Evolutionary conservation across 352 stramenopile species (phyloP), one percentile per base, ranked within the genome.

Genomic region (Phytophthora constricta): DNA sequence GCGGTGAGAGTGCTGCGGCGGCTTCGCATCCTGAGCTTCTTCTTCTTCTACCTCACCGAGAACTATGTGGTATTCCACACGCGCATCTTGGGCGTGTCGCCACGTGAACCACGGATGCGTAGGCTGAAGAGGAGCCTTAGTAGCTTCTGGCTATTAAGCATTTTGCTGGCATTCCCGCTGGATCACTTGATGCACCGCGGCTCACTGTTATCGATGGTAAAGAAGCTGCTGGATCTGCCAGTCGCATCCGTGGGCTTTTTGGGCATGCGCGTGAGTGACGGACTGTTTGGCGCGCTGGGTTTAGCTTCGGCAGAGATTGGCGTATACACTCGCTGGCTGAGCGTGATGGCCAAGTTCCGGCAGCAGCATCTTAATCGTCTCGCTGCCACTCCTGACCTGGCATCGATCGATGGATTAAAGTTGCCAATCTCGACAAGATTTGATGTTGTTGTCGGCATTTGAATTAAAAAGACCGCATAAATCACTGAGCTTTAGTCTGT

Each of bases 41-140:
- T 89, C 49, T 84, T 85, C 68, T 87, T 90, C 54, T 87, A 87
- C 47, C 52, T 90, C 19, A 71, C 79, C 7, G 82, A 90, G 65
- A 90, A 90, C 71, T 82, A 82, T 58, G 75, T 86, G 57, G 65
- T 88, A 22, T 76, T 87, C 19, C 51, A 76, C 34, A 68, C 81
- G 20, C 80, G 80, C 8, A 65, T 88, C 22, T 31, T 82, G 23
- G 72, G 67, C 13, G 70, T 81, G 26, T 58, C 73, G 5, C 55
- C 66, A 9, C 68, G 66, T 17, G 47, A 87, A 17, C 58, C 69
- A 14, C 53, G 76, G 11, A 61, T 85, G 13, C 50, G 68, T 10
- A 48, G 77, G 19, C 46, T 87, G 45, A 77, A 72, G 41, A 74
- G 82, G 7, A 61, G 64, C 31, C 76, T 73, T 66, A 87, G 83